Percentiles rank a stretch among this genome's conserved stretches.
These are phyloP conservation scores for Fraxinus paxiana DNA, from an alignment of 305 asterid species.

Conservation along the genomic window DNA sequence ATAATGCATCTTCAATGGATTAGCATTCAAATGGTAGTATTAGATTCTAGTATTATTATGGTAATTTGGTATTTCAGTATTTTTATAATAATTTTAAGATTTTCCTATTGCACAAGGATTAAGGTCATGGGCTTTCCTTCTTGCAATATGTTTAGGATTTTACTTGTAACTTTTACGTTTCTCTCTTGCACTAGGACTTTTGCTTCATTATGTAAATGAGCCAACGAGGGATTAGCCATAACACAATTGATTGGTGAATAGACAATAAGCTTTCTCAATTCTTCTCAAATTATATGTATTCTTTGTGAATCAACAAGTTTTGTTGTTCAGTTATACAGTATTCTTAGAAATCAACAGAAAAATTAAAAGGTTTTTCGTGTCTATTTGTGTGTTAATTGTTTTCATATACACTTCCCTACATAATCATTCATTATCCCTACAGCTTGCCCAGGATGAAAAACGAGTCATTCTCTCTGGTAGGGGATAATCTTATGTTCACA, in stretches of 20 bases:
- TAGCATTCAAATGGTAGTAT: neutral
- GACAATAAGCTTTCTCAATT: neutral
- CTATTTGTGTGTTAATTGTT: neutral
- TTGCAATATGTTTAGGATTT: neutral
- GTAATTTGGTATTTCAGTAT: neutral
- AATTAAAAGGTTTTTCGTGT: neutral
- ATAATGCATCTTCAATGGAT: neutral
- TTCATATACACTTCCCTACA: neutral
- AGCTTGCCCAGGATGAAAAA: neutral
- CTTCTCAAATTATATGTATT: neutral
- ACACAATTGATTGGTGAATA: neutral
- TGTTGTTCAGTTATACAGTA: neutral
- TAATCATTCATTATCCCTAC: neutral
- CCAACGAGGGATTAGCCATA: neutral
- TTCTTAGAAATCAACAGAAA: neutral
- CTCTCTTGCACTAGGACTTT: neutral
- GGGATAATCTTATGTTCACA: neutral
- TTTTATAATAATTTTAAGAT: neutral
- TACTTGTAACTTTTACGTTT: neutral
- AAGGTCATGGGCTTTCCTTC: neutral
- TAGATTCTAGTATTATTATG: neutral
- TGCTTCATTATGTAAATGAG: neutral
- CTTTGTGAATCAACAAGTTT: neutral
- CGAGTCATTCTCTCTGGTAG: neutral
- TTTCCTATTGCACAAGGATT: neutral